These are phyloP conservation scores for Fomitopsis serialis DNA, from an alignment of 768 basidiomycete genomes.

Conservation along the genomic window DNA sequence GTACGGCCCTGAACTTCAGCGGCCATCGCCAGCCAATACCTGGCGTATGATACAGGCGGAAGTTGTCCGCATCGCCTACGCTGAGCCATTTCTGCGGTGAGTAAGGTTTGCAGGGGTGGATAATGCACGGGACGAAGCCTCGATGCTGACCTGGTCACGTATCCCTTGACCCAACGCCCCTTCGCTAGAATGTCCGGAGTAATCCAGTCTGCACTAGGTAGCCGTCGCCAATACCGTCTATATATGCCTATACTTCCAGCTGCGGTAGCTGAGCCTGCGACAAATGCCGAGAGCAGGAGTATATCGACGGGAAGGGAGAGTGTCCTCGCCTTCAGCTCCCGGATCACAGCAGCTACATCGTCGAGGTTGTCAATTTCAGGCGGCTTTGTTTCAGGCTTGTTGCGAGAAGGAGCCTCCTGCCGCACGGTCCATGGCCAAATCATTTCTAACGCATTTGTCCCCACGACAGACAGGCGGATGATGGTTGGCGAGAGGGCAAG, in stretches of 20 bases:
- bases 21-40: conserved; percentile 71
- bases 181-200: conserved; percentile 54
- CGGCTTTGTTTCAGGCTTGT: neutral
- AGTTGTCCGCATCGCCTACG: conserved; percentile 86
- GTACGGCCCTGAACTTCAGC: conserved; percentile 61
- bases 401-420: neutral
- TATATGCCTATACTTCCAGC: conserved; percentile 40
- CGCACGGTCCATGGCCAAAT: neutral
- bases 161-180: conserved; percentile 69
- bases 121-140: neutral
- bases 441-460: neutral
- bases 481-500: too few species aligned
- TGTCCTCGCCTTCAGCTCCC: neutral
- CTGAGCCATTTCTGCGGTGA: too few species aligned
- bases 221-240: conserved; percentile 49
- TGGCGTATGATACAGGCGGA: conserved; percentile 84
- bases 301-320: conserved; percentile 8
- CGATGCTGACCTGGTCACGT: conserved; percentile 65
- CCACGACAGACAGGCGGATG: neutral
- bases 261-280: conserved; percentile 18
- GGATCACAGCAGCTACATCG: neutral
- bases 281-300: conserved; percentile 30
- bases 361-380: neutral
- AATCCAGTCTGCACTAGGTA: conserved; percentile 64
- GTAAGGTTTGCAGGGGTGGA: too few species aligned